These are phyloP conservation scores for Ceratobasidium sp. DNA, from an alignment of 1,284 basidiomycete species.

Conservation along the genomic window DNA sequence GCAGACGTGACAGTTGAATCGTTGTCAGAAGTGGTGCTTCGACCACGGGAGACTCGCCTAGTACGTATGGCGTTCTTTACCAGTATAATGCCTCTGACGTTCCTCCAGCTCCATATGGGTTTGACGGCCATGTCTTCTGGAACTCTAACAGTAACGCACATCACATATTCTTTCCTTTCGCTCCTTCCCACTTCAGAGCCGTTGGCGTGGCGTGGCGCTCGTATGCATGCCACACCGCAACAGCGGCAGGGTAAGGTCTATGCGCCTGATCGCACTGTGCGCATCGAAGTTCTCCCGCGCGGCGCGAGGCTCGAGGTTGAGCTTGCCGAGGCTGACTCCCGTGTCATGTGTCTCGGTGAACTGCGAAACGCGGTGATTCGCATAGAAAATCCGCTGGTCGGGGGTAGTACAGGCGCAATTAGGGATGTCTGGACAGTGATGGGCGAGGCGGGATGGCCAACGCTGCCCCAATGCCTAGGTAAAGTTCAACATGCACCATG, in stretches of 20 bases:
- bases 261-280: conserved; percentile 65
- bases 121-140: conserved; percentile 60
- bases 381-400: conserved; percentile 52
- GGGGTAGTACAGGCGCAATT: conserved; percentile 62
- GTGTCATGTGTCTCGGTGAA: conserved; percentile 49
- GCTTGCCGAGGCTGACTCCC: conserved; percentile 38
- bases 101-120: conserved; percentile 65
- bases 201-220: conserved; percentile 66
- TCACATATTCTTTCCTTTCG: conserved; percentile 70
- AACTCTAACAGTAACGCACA: conserved; percentile 62
- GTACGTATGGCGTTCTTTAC: conserved; percentile 49
- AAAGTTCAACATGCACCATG: conserved; percentile 13
- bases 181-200: conserved; percentile 68
- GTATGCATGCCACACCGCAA: conserved; percentile 71
- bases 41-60: conserved; percentile 63
- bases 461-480: conserved; percentile 31
- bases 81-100: conserved; percentile 14
- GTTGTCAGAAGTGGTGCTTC: conserved; percentile 64
- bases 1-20: conserved; percentile 60
- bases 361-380: conserved; percentile 27
- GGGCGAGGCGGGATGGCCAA: conserved; percentile 37
- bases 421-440: conserved; percentile 71
- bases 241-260: conserved; percentile 71
- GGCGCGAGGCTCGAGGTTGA: conserved; percentile 58
- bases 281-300: conserved; percentile 65